Conservation (phyloP, 2,329 filamentous ascomycete genomes). For the Ilyonectria mors-panacis region DNA sequence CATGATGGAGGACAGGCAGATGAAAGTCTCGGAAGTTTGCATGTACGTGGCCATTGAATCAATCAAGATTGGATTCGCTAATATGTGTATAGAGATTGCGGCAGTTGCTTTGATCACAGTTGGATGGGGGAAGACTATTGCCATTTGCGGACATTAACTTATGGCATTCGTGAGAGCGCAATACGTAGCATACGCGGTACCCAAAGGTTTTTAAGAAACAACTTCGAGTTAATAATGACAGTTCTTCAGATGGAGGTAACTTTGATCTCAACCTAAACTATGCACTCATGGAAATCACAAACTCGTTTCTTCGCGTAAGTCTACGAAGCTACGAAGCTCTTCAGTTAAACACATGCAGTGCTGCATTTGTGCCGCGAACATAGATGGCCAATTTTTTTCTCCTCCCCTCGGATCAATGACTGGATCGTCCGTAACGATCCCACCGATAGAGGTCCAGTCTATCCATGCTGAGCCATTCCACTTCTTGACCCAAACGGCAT, state of each 20-base stretch:
- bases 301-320: too few species aligned
- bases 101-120: background rate
- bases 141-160: background rate
- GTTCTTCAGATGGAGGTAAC: too few species aligned
- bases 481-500: background rate
- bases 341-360: background rate
- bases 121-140: background rate
- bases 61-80: background rate
- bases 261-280: too few species aligned
- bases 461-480: background rate
- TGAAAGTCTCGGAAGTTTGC: constrained; percentile 8
- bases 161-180: background rate
- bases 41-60: constrained; percentile 11
- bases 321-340: background rate
- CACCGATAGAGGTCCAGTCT: background rate
- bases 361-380: background rate
- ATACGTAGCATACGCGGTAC: background rate
- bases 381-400: background rate
- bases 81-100: background rate
- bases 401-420: background rate
- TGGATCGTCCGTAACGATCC: background rate
- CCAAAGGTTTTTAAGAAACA: too few species aligned
- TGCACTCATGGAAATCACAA: too few species aligned
- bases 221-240: too few species aligned
- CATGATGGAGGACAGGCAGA: constrained; percentile 3